Base-by-base conservation (phyloP, 148 eudicot species). In the Polygonum maritimum region DNA sequence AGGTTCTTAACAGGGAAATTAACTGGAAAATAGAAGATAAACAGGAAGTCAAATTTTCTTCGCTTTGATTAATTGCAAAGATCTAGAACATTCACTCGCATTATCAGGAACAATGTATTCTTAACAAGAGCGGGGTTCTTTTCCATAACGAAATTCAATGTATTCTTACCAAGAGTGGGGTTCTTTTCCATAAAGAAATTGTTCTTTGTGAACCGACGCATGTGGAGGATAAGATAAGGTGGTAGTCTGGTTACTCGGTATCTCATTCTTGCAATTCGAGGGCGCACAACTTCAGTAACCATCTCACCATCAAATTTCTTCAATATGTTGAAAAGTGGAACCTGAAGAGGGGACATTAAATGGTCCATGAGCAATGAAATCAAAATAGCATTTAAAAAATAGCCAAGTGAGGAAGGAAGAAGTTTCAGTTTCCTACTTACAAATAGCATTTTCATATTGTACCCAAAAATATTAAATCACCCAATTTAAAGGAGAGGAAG, bases 1-100 rank as follows among this genome's bases (percentile, higher is more conserved):
- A 96, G 84, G 81, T 95, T 95, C 85, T 96, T 96, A 86, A 92
- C 99, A 26, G 98, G 99, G 77, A 96, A 96, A 74, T 91, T 96
- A 33, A 96, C 99, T 92, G 81, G 74, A 45, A 79, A 31, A 75
- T 10, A 77, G 33, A 65, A 21, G 36, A 40, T 40, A 15, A 12
- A 78, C 54, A n/a, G 19, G 22, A 7, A 39, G 39, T 63, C 71
- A 36, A 19, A 5, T 35, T 35, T 15, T 36, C 15, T 35, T 1
- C 36, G 44, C 71, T 57, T 7, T 57, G 63, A 57, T 5, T 11
- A 57, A 19, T 7, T 57, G 63, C 31, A 57, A 60, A 60, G 33
- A 22, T 11, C 36, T 60, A 71, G 31, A 26, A 71, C 41, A 41
- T 19, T 35, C 47, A 71, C 0, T 44, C 1, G 18, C 15, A 71